Base-by-base conservation (phyloP, 176 grass and related monocot genomes). In the Bonia amplexicaulis region DNA sequence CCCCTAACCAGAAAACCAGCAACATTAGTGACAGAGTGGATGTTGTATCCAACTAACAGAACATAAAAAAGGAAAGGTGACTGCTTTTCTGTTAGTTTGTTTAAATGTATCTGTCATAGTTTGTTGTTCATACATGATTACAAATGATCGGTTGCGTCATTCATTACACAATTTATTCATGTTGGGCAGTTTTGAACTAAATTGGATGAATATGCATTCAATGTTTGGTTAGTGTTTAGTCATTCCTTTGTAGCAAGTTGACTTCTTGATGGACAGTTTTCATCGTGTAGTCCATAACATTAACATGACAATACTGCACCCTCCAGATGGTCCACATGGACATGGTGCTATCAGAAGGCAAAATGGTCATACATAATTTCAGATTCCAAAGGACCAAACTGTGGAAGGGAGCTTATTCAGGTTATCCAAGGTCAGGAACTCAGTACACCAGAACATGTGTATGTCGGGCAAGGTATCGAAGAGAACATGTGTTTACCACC, bases 121-220 rank as follows among this genome's bases (percentile, higher is more conserved):
- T 80, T 48, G 27, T 29, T 72, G 11, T 39, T 15, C 19, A 61
- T 71, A 39, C 52, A 22, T 85, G 9, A 59, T 11, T 70, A 70
- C 48, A 2, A 60, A 72, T 42, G 14, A 70, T 60, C 15, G 44
- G 40, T 60, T 79, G 75, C 20, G 13, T 63, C 2, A 0, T 57
- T 67, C 0, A 1, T 68, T 57, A 42, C 68, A 63, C 8, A 48
- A 51, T 8, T 8, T 39, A 19, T 23, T 1, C 37, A 84, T 49
- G 15, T 77, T 57, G 25, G 3, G 35, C 23, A 69, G 9, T 12
- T 42, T 12, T 84, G 8, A 54, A 76, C 45, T 16, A 20, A 31
- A 40, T 62, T 44, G 82, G 58, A 58, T 85, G 58, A 23, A 66
- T 65, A 66, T 11, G 73, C 35, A 57, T 68, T 20, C 16, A 84